Conservation (phyloP, 1,139 yeast genomes). For the Arxiozyma heterogenica region DNA sequence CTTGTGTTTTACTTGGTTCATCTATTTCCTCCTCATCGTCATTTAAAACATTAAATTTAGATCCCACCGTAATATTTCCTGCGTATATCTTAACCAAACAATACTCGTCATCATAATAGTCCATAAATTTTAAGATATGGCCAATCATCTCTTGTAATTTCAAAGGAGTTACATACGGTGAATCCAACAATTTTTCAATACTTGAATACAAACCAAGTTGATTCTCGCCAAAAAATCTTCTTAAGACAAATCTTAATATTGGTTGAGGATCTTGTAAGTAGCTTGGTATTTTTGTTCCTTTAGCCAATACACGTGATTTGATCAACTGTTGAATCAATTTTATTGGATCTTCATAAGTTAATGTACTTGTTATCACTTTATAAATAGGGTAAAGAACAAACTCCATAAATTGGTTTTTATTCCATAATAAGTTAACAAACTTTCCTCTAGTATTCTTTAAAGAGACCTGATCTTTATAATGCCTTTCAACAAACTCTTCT, state of each 20-base stretch:
- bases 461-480: constrained; percentile 31
- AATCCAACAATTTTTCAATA: constrained; percentile 5
- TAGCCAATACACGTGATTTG: constrained; percentile 34
- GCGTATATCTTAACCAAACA: constrained; percentile 54
- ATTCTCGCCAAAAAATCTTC: constrained; percentile 42
- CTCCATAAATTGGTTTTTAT: constrained; percentile 42
- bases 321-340: constrained; percentile 38
- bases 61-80: constrained; percentile 48
- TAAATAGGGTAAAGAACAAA: constrained; percentile 71
- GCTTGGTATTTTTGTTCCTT: neutral
- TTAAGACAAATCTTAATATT: constrained; percentile 47
- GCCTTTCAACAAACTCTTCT: constrained; percentile 52
- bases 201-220: constrained; percentile 47
- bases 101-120: constrained; percentile 30
- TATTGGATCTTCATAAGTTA: constrained; percentile 43
- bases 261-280: constrained; percentile 42
- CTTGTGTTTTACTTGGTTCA: constrained; percentile 20
- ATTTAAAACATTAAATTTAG: constrained; percentile 40
- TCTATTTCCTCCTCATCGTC: constrained; percentile 35
- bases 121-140: constrained; percentile 53
- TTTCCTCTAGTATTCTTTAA: constrained; percentile 32
- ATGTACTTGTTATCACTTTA: constrained; percentile 54
- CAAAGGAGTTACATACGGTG: neutral
- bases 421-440: constrained; percentile 64
- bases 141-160: constrained; percentile 34